Conservation (phyloP, 2,329 filamentous ascomycete genomes). For the Laburnicola sp. region DNA sequence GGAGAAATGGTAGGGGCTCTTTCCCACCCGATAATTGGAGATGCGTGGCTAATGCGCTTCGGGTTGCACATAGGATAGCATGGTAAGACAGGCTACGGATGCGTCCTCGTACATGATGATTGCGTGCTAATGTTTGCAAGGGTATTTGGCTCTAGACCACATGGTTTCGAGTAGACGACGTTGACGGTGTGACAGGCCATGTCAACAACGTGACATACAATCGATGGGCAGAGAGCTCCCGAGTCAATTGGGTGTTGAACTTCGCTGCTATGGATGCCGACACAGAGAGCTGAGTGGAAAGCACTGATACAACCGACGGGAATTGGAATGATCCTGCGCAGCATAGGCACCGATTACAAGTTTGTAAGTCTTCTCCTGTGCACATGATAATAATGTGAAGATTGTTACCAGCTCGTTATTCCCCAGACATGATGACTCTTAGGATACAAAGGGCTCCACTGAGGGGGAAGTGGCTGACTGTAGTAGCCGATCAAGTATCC, state of each 20-base stretch:
- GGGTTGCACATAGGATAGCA: constrained; percentile 50
- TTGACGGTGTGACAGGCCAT: constrained; percentile 59
- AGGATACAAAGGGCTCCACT: background rate
- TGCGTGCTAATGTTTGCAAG: constrained; percentile 22
- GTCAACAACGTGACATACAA: constrained; percentile 88
- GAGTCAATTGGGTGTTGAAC: constrained; percentile 76
- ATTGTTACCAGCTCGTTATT: too few relatives aligned
- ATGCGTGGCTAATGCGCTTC: constrained; percentile 30
- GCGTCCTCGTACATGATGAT: constrained; percentile 9
- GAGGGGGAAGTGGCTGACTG: constrained; percentile 12
- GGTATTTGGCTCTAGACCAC: constrained; percentile 14
- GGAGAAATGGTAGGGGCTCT: constrained; percentile 72
- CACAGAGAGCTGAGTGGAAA: constrained; percentile 66
- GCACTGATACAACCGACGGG: constrained; percentile 68
- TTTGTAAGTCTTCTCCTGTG: constrained; percentile 62
- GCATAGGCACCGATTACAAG: constrained; percentile 83
- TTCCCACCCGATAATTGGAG: constrained; percentile 11
- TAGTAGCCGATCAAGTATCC: constrained; percentile 73
- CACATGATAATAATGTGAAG: background rate
- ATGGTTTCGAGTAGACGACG: constrained; percentile 6
- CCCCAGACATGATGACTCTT: too few relatives aligned
- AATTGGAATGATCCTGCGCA: constrained; percentile 75
- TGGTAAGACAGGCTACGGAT: constrained; percentile 51
- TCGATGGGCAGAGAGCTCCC: constrained; percentile 78
- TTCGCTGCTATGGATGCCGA: constrained; percentile 66